Evolutionary conservation across 768 basidiomycete species (phyloP), one percentile per base, ranked within the genome.

Genomic region (Termitomyces eurrhizus): DNA sequence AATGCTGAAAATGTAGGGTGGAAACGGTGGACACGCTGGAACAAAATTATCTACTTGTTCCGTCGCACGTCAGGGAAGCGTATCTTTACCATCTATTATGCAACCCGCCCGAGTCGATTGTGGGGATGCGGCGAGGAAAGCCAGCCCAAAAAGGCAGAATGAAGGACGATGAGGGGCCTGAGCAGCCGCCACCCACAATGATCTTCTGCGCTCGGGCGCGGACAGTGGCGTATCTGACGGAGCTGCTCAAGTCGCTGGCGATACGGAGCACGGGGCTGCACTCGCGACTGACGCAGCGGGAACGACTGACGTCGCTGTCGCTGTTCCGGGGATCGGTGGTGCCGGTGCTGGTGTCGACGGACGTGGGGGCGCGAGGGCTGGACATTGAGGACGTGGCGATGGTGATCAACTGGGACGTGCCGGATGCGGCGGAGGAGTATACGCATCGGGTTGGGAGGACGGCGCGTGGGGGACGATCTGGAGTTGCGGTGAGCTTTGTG

Each of bases 391-490:
- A 95, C 65, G 95, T 99, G 12, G 94, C 92, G 12, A 86, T 98
- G 78, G 93, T 99, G 21, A 80, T 99, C 59, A 98, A 99, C 65
- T 99, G 95, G 95, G 96, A 99, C 72, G 77, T 98, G 63, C 97
- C 97, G 14, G 79, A 82, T 13, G 87, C 89, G 69, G 82, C 93
- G 6, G 96, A 96, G 72, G 95, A 96, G 71, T 99, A 99, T 69
- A 91, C 93, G 1, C 97, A 99, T 76, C 84, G 97, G 24, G 97
- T 99, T 1, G 95, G 95, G 48, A 76, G 95, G 69, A 98, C 95
- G 26, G 95, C 95, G 35, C 87, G 95, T 67, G 91, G 89, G 12
- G 97, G 97, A 7, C 82, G 85, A 67, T 91, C 89, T 3, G 97
- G 97, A 67, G 77, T 95, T 52, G 93, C 93, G 0, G 80, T 98